These are phyloP conservation scores for Microbotryum lychnidis-dioicae DNA, from an alignment of 1,284 basidiomycete genomes.

Conservation along the genomic window DNA sequence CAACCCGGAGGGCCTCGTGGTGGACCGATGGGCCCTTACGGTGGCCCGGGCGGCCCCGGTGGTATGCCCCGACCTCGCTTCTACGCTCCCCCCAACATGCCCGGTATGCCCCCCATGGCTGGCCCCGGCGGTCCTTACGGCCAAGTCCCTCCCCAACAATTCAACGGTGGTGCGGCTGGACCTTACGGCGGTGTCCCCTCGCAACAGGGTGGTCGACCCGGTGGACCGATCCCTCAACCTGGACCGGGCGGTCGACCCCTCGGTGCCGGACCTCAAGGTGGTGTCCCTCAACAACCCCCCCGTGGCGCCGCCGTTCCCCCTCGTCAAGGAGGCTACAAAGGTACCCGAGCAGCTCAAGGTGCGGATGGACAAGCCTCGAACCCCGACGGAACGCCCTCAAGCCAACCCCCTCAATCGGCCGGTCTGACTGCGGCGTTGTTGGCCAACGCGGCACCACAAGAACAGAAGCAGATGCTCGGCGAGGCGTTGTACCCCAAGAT, in stretches of 20 bases:
- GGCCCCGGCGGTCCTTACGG: slow-evolving; percentile 52
- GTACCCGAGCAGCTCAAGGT: too few relatives aligned
- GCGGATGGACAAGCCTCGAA: slow-evolving; percentile 43
- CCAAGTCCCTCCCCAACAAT: slow-evolving; percentile 32
- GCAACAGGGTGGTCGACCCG: slow-evolving; percentile 34
- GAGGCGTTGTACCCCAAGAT: slow-evolving; percentile 54
- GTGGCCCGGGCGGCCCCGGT: slow-evolving; percentile 44
- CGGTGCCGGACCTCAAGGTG: slow-evolving; percentile 25
- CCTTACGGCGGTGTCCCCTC: slow-evolving; percentile 51
- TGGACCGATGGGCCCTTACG: slow-evolving; percentile 44
- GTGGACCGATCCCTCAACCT: slow-evolving; percentile 36
- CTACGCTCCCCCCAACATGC: slow-evolving; percentile 62
- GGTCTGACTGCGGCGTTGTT: slow-evolving; percentile 51
- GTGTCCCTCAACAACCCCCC: slow-evolving; percentile 21
- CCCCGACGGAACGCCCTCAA: slow-evolving; percentile 33
- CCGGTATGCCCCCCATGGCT: slow-evolving; percentile 54
- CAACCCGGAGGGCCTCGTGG: slow-evolving; percentile 56
- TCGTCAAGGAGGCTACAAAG: slow-evolving; percentile 45
- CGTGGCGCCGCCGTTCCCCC: slow-evolving; percentile 31
- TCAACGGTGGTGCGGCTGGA: slow-evolving; percentile 11
- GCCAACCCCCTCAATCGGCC: slow-evolving; percentile 25
- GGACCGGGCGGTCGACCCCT: slow-evolving; percentile 19
- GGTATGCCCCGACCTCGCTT: slow-evolving; percentile 62
- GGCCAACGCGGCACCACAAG: slow-evolving; percentile 65
- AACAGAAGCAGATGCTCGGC: slow-evolving; percentile 95